A percentile compares a stretch with the other conserved stretches of the same genome.
These are phyloP conservation scores for Fusarium xyrophilum DNA, from an alignment of 2,329 filamentous ascomycete genomes.

Conservation along the genomic window DNA sequence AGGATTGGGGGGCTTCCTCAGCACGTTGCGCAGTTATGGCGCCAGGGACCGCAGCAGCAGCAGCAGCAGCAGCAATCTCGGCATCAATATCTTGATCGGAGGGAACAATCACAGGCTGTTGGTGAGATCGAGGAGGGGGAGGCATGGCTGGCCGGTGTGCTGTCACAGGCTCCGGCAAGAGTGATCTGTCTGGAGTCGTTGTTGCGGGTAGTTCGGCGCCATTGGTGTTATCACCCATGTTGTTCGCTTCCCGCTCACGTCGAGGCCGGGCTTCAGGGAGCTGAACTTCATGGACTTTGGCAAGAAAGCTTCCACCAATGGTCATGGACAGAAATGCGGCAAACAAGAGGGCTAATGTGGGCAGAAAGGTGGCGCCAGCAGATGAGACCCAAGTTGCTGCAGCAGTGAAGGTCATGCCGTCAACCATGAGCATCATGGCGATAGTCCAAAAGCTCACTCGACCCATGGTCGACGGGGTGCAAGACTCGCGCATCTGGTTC, in stretches of 20 bases:
- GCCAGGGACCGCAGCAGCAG: constrained; percentile 49
- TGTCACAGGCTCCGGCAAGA: constrained; percentile 54
- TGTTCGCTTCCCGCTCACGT: constrained; percentile 45
- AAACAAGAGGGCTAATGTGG: constrained; percentile 61
- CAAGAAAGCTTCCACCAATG: constrained; percentile 64
- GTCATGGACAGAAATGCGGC: constrained; percentile 62
- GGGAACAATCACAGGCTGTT: constrained; percentile 63
- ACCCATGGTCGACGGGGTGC: constrained; percentile 71
- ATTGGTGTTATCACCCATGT: constrained; percentile 27
- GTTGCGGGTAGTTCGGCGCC: constrained; percentile 34
- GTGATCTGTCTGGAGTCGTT: constrained; percentile 37
- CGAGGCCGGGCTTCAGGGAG: constrained; percentile 61
- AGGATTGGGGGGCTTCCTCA: constrained; percentile 48
- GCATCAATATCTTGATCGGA: constrained; percentile 70
- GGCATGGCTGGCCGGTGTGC: constrained; percentile 38
- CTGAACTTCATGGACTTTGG: constrained; percentile 67
- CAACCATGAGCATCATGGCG: constrained; percentile 67
- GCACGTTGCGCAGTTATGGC: constrained; percentile 37
- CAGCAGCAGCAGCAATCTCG: constrained; percentile 60
- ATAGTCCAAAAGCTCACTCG: constrained; percentile 70
- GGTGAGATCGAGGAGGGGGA: constrained; percentile 24
- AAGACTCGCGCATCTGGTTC: constrained; percentile 69
- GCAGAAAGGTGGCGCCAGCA: constrained; percentile 62
- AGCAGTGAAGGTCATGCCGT: constrained; percentile 65
- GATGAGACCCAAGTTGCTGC: constrained; percentile 64